Evolutionary conservation across 73 alveolate genomes (phyloP).

Genomic region (Uronychia setigera): DNA sequence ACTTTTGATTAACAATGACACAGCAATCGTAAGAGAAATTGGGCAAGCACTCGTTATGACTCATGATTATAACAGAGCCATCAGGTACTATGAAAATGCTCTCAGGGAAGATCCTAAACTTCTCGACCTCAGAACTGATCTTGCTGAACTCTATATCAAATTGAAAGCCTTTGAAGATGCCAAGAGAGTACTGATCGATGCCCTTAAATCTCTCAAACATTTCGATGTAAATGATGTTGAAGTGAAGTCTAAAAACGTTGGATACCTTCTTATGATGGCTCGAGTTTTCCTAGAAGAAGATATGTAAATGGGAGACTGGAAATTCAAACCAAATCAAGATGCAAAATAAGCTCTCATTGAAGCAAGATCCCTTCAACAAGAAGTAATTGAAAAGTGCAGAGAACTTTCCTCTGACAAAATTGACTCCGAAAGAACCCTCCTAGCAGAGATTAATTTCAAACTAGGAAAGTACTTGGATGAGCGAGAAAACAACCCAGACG

Average conservation of each 20-base stretch:
- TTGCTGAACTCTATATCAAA: constrained; percentile 77
- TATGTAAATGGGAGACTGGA: constrained; percentile 64
- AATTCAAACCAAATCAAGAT: constrained; percentile 59
- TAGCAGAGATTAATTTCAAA: constrained; percentile 81
- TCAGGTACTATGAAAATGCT: constrained; percentile 89
- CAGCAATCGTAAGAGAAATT: constrained; percentile 83
- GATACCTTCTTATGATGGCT: constrained; percentile 64
- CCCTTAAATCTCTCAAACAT: constrained; percentile 57
- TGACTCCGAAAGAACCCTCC: constrained; percentile 69
- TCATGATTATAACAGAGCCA: constrained; percentile 96
- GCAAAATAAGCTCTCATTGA: constrained; percentile 67
- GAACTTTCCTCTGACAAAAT: constrained; percentile 57
- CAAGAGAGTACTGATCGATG: constrained; percentile 72
- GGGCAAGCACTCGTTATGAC: constrained; percentile 96
- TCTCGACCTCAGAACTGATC: constrained; percentile 79
- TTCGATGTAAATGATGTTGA: constrained; percentile 53
- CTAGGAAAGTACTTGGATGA: constrained; percentile 81
- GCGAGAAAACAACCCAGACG: constrained; percentile 74
- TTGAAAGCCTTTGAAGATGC: constrained; percentile 82
- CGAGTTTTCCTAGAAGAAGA: constrained; percentile 67
- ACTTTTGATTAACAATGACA: constrained; percentile 82
- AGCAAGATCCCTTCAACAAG: constrained; percentile 54
- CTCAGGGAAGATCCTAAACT: constrained; percentile 69
- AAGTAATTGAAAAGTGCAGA: constrained; percentile 62
- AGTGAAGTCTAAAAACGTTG: constrained; percentile 59